A percentile compares a stretch with the other conserved stretches of the same genome.
Conservation (phyloP, 2,329 filamentous ascomycete genomes). For the Cercospora zeae-maydis region DNA sequence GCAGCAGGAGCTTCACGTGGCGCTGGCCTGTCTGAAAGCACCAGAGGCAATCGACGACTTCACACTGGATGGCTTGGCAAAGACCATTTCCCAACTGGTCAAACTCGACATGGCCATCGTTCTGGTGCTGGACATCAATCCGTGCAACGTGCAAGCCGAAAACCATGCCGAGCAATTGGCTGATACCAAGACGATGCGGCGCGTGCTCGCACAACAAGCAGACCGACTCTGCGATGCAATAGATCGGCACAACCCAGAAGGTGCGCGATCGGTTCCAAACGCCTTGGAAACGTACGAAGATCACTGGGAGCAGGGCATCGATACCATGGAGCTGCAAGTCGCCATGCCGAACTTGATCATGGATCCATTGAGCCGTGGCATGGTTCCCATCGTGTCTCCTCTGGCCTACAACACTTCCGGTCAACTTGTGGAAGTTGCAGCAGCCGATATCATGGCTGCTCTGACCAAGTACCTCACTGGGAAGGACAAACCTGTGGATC, state of each 20-base stretch:
- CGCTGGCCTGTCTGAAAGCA: conserved; percentile 77
- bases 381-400: conserved; percentile 67
- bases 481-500: conserved; percentile 38
- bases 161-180: conserved; percentile 4
- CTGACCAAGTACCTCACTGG: conserved; percentile 73
- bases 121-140: conserved; percentile 72
- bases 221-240: conserved; percentile 72
- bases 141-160: conserved; percentile 23
- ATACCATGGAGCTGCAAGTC: conserved; percentile 38
- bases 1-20: conserved; percentile 63
- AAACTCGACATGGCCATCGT: conserved; percentile 77
- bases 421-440: conserved; percentile 49
- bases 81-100: conserved; percentile 78
- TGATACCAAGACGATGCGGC: conserved; percentile 22
- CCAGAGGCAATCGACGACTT: conserved; percentile 67
- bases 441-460: conserved; percentile 68
- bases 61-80: conserved; percentile 70
- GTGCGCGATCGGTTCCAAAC: conserved; percentile 65
- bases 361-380: conserved; percentile 62
- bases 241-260: conserved; percentile 63
- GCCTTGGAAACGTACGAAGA: conserved; percentile 40
- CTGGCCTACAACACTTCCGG: conserved; percentile 57
- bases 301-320: conserved; percentile 17
- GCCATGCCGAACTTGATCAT: conserved; percentile 54
- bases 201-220: conserved; percentile 55